phyloP scores from a whole-genome alignment of 1,139 yeast genomes.

The Nakaseomyces sp. region DNA sequence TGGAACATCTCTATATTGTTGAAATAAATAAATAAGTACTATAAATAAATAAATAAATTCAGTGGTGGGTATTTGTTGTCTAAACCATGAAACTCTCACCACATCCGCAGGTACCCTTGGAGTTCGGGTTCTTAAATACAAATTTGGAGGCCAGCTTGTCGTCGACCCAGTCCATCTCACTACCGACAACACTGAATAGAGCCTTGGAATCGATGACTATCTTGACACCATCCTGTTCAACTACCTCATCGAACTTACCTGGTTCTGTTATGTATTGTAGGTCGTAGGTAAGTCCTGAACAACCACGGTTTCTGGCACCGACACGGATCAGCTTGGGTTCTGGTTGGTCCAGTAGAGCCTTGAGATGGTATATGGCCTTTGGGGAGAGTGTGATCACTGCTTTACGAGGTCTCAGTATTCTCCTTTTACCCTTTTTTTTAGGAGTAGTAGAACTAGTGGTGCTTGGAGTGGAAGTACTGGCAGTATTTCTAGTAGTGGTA shows the following conservation, averaged over 20 bases:
- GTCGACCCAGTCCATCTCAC: constrained; percentile 98
- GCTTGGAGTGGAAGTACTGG: constrained; percentile 1
- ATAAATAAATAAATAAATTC: not conserved
- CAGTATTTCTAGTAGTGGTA: not conserved
- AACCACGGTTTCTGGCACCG: constrained; percentile 93
- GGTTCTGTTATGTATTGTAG: constrained; percentile 83
- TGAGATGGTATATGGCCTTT: constrained; percentile 64
- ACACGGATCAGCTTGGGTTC: constrained; percentile 82
- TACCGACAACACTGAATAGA: constrained; percentile 86
- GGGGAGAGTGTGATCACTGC: constrained; percentile 77
- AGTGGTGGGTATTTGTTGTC: too few relatives aligned
- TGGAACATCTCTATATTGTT: too few relatives aligned
- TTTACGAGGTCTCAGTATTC: constrained; percentile 74
- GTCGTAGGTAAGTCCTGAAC: constrained; percentile 89
- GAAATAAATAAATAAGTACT: not conserved
- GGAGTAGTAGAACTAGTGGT: not conserved
- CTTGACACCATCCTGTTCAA: constrained; percentile 87
- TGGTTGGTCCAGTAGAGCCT: constrained; percentile 63
- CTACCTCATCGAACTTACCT: constrained; percentile 87
- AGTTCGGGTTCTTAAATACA: constrained; percentile 88
- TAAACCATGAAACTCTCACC: constrained; percentile 97
- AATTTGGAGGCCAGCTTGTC: constrained; percentile 84
- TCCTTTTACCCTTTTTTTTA: constrained; percentile 37
- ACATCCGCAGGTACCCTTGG: constrained; percentile 97
- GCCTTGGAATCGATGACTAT: constrained; percentile 94